Evolutionary conservation across 805 yeast genomes (phyloP), one percentile per base, ranked within the genome.

Genomic region (Isabelozyma pseudorhagii): DNA sequence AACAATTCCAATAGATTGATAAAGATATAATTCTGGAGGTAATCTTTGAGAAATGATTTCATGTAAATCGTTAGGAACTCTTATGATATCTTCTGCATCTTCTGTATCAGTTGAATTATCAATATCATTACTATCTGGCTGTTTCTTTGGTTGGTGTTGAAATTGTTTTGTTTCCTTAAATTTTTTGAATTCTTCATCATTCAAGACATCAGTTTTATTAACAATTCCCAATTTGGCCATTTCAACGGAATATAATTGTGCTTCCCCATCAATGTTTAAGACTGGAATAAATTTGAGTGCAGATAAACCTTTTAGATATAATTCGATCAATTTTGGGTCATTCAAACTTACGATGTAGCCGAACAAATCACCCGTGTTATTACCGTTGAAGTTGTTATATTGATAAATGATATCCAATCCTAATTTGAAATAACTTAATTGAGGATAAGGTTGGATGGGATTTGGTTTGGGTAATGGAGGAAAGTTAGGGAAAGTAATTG

Each of bases 1-100:
- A 10, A 87, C 70, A 21, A 92, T 63, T 1, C 97, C 98, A 50
- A 87, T 66, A 1, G 96, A 85, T 61, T 82, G 82, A 66, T 90
- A 94, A 63, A 85, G 91, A 60, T 82, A 85, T 40, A 87, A 76
- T 67, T 92, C 98, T 47, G 89, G 87, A 1, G 97, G 96, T 46
- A 94, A 73, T 61, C 92, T 81, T 64, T 87, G 89, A 8, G 96
- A 90, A 45, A 94, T 77, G 44, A 91, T 80, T 43, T 85, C 91
- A 63, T 89, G 94, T 10, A 89, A 72, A 64, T 91, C 96, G 52
- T 82, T 80, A 3, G 98, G 97, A 44, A 86, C 69, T 47, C 70
- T 70, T 38, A 66, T 56, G 13, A 42, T 14, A 8, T 31, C 36
- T 31, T 31, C 36, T 4, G 5, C 4, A 31, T 31, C 36, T 27